A percentile compares a stretch with the other conserved stretches of the same genome.
phyloP scores from a whole-genome alignment of 2,329 filamentous ascomycete species.

The Lasiodiplodia citricola region DNA sequence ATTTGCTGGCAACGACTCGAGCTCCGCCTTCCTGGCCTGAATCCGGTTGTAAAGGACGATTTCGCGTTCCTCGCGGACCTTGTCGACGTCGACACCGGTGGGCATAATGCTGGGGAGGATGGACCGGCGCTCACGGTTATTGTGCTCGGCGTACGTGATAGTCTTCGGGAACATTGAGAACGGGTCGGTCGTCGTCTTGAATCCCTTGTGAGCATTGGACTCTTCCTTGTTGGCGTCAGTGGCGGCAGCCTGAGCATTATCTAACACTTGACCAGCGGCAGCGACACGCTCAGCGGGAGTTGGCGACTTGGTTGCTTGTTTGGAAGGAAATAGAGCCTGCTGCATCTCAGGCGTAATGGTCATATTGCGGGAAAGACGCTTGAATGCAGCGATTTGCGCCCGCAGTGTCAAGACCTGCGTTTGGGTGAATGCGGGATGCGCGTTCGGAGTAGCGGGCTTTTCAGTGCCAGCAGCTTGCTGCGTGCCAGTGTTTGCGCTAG shows the following conservation, averaged over 20 bases:
- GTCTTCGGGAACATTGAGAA: conserved; percentile 54
- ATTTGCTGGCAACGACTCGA: conserved; percentile 84
- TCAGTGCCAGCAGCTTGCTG: conserved; percentile 46
- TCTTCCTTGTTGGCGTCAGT: conserved; percentile 47
- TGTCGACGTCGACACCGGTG: conserved; percentile 84
- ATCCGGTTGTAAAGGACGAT: conserved; percentile 89
- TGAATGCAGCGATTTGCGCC: conserved; percentile 90
- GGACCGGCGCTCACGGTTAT: conserved; percentile 73
- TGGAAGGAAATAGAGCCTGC: conserved; percentile 79
- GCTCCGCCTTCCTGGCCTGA: conserved; percentile 79
- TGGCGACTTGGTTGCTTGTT: conserved; percentile 61
- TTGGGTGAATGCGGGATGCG: conserved; percentile 62
- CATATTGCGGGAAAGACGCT: conserved; percentile 84
- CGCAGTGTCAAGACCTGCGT: conserved; percentile 81
- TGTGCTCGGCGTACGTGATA: conserved; percentile 83
- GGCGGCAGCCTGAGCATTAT: conserved; percentile 51
- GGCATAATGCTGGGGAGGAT: conserved; percentile 90
- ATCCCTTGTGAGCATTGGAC: conserved; percentile 46
- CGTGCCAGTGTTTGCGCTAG: conserved; percentile 35
- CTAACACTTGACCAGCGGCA: conserved; percentile 56
- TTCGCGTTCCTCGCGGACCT: conserved; percentile 84
- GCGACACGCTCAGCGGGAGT: conserved; percentile 47
- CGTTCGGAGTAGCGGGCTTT: conserved; percentile 36
- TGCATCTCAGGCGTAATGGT: conserved; percentile 80
- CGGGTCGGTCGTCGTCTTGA: conserved; percentile 66